Base-by-base conservation (phyloP, 2,329 filamentous ascomycete genomes). In the Aspergillus fijiensis region DNA sequence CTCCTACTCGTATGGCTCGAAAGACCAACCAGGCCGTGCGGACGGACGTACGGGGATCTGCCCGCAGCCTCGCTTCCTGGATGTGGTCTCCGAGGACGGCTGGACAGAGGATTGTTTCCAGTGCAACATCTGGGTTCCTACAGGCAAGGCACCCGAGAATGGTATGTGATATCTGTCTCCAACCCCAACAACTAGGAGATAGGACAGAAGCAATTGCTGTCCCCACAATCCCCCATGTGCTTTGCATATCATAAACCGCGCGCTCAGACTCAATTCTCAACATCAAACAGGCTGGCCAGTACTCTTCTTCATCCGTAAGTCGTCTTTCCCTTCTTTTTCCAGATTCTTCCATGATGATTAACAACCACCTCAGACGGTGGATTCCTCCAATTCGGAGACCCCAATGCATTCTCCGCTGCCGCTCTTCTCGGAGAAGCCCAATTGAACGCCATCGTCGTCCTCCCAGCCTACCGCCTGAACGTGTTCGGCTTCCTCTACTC, bases 391-490 rank as follows among this genome's bases (percentile, higher is more conserved):
- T 82, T 81, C 60, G 84, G 84, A 21, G 75, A 70, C 10, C 77
- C 84, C 0, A 85, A 85, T 62, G 74, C 76, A 25, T 72, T 76
- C 27, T 77, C 80, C 51, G 69, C 80, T 2, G 75, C 76, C 3
- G 75, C 77, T 1, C 72, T 86, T 48, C 70, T 86, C 6, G 77
- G 75, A 42, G 81, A 84, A 53, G 82, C 82, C 0, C 72, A 72
- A 9, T 78, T 82, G 63, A 74, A 79, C 51, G 79, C 78, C 56
- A 80, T 86, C 49, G 67, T 85, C 33, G 82, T 86, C 4, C 76
- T 80, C 64, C 84, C 84, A 1, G 83, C 81, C 1, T 86, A 87
- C 65, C 80, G 84, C 2, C 70, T 86, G 1, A 85, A 85, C 57
- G 69, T 83, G 1, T 80, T 86, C 55, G 84, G 84, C 0, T 87